Percentiles rank a stretch among this genome's conserved stretches.
Evolutionary conservation across 129 eudicot species (phyloP).

Genomic region (Logfia minima): DNA sequence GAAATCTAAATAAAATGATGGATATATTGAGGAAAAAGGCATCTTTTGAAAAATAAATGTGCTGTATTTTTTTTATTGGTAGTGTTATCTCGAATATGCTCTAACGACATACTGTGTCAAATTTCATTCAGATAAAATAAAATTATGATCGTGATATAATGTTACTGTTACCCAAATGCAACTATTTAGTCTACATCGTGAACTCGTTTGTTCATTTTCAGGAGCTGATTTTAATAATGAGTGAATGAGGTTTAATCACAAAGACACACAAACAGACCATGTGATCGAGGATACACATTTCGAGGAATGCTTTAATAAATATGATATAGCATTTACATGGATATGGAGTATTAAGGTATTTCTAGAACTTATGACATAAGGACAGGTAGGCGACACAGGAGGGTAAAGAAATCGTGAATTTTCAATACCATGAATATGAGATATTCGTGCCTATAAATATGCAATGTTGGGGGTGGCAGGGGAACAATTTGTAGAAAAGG

Average conservation of each 20-base stretch:
- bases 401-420: background rate
- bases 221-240: background rate
- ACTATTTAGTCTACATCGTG: background rate
- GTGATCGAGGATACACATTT: conserved; percentile 11
- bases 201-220: background rate
- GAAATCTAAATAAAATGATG: conserved; percentile 29
- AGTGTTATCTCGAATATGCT: conserved; percentile 3
- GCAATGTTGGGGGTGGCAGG: conserved; percentile 30
- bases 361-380: conserved; percentile 4
- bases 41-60: conserved; percentile 21
- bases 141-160: conserved; percentile 3
- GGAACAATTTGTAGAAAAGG: conserved; percentile 28
- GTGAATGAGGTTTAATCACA: background rate
- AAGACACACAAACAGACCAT: background rate
- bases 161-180: background rate
- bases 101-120: background rate
- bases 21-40: conserved; percentile 17
- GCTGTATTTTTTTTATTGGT: background rate
- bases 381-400: conserved; percentile 19
- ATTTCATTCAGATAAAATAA: background rate
- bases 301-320: conserved; percentile 11
- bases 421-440: conserved; percentile 27
- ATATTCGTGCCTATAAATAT: conserved; percentile 32
- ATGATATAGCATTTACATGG: background rate
- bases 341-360: conserved; percentile 1